Conservation (phyloP, 441 rosid genomes). For the Arabidopsis lyrata region DNA sequence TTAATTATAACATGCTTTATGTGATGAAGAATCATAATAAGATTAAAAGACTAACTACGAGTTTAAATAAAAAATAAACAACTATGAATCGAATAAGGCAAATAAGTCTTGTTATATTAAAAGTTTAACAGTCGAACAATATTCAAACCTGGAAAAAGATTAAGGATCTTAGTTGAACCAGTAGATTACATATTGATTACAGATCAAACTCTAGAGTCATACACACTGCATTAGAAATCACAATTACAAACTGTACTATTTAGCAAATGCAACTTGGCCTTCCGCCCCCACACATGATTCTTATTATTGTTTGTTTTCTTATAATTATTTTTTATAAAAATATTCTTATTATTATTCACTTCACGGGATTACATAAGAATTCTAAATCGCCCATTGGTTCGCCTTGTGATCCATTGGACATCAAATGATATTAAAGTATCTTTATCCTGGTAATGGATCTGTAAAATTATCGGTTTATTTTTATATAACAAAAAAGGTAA, state of each 20-base stretch:
- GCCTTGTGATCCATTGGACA: conserved; percentile 30
- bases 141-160: too few relatives aligned
- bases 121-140: too few relatives aligned
- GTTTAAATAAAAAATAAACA: too few relatives aligned
- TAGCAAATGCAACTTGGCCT: conserved; percentile 28
- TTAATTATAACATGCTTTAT: too few relatives aligned
- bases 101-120: too few relatives aligned
- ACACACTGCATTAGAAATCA: neutral
- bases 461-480: neutral
- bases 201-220: too few relatives aligned
- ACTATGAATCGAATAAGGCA: too few relatives aligned
- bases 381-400: conserved; percentile 37
- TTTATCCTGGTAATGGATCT: neutral
- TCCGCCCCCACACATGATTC: conserved; percentile 29
- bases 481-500: neutral
- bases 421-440: conserved; percentile 16
- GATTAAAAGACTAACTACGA: too few relatives aligned
- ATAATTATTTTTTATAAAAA: neutral
- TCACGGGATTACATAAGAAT: conserved; percentile 49
- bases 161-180: too few relatives aligned
- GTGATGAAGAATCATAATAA: too few relatives aligned
- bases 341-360: conserved; percentile 25
- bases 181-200: too few relatives aligned
- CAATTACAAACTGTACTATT: conserved; percentile 10
- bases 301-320: conserved; percentile 16